Base-by-base conservation (phyloP, 2,329 filamentous ascomycete genomes). In the Tolypocladium amazonense region DNA sequence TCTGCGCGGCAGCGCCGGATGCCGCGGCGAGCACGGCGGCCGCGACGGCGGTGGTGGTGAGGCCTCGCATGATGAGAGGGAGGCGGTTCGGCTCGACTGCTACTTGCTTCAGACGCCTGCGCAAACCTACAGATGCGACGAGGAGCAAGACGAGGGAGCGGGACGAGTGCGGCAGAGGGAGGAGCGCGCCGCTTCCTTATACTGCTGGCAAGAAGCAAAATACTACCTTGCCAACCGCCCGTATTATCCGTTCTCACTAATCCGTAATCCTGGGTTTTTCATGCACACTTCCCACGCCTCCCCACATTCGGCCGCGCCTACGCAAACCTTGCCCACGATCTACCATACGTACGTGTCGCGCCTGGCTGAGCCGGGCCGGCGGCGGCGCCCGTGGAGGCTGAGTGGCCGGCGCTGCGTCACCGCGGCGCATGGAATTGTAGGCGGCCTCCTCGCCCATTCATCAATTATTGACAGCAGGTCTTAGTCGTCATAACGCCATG, bases 1-100 rank as follows among this genome's bases (percentile, higher is more conserved):
- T 55, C 9, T 65, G 64, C 37, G 64, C 59, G 56, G 64, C 67
- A 58, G 65, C 66, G 37, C 64, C 58, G 53, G 65, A 66, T 57
- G 65, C 66, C 50, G 70, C 37, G 15, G 70, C 60, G 55, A 63
- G 52, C 35, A 63, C 37, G n/a, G 59, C 62, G 30, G 56, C 45
- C 14, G 45, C 45, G 45, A 50, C 52, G 56, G 63, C 56, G 30
- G 60, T 45, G 25, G 43, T 25, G 39, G 15, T 30, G 47, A 18
- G 35, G 25, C 45, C 18, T 20, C 58, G 57, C 52, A 56, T 52
- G 30, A 33, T 25, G 50, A 6, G 50, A 6, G n/a, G 15, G 18
- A 30, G 45, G 4, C 9, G 45, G 9, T 20, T 30, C 25, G 27
- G 25, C 25, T 30, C 11, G 47, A 11, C 27, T 50, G 25, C 25